phyloP scores from a whole-genome alignment of 306 rosid species.

The Quercus suber region DNA sequence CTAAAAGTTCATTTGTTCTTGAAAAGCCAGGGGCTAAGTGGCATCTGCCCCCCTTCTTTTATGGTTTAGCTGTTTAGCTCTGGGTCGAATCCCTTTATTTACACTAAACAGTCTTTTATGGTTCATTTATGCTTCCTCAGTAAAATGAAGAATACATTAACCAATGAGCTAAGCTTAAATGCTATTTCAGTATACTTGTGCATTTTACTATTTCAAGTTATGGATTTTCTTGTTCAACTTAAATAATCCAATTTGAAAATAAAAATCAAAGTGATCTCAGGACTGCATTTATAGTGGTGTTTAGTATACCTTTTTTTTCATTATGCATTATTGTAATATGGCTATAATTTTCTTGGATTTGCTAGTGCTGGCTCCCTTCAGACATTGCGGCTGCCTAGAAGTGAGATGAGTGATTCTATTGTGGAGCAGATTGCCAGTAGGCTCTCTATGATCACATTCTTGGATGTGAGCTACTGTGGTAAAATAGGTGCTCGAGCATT shows the following conservation, averaged over 20 bases:
- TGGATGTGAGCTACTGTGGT: conserved; percentile 93
- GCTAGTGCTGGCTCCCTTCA: conserved; percentile 86
- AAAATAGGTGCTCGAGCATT: conserved; percentile 58
- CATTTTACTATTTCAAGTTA: background rate
- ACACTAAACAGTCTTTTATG: too few species aligned
- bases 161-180: background rate
- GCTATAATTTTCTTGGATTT: conserved; percentile 36
- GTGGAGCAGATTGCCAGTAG: conserved; percentile 71
- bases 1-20: conserved; percentile 4
- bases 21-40: background rate
- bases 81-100: too few species aligned
- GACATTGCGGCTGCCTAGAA: conserved; percentile 70
- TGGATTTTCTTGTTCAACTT: background rate
- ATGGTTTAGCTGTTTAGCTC: too few species aligned
- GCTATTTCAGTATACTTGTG: background rate
- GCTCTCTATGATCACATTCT: conserved; percentile 67
- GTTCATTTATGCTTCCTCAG: conserved; percentile 1
- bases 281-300: conserved; percentile 4
- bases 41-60: too few species aligned
- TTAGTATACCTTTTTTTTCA: background rate
- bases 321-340: conserved; percentile 20
- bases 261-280: background rate
- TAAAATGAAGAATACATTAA: background rate
- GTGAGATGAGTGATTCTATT: conserved; percentile 54
- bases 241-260: background rate